phyloP scores from a whole-genome alignment of 2,329 filamentous ascomycete species.

The Trichoderma lentiforme region DNA sequence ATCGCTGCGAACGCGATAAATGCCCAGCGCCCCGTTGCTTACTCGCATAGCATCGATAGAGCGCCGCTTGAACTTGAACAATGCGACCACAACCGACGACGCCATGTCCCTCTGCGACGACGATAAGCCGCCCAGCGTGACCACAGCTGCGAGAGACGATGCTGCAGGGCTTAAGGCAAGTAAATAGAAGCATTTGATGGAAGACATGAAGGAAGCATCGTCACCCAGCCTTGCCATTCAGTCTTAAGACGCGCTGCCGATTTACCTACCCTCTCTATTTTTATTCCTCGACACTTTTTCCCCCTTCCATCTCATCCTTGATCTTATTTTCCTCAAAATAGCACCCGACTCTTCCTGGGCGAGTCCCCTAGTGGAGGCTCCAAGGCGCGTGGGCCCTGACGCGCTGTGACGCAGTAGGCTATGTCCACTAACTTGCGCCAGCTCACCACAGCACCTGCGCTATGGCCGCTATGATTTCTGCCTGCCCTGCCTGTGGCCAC shows the following conservation, averaged over 20 bases:
- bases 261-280: neutral
- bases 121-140: conserved; percentile 15
- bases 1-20: conserved; percentile 8
- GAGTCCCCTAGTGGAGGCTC: neutral
- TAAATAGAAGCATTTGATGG: neutral
- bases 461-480: neutral
- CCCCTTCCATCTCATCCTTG: neutral
- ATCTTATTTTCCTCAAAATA: neutral
- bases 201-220: neutral
- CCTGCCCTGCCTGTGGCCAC: neutral
- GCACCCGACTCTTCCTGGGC: neutral
- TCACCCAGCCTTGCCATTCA: neutral
- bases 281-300: neutral
- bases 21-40: neutral
- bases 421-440: conserved; percentile 8
- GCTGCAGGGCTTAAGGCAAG: conserved; percentile 10
- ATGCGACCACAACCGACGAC: conserved; percentile 7
- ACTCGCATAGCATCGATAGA: neutral
- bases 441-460: neutral
- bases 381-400: conserved; percentile 10
- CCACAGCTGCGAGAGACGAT: neutral
- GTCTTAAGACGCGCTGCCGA: neutral
- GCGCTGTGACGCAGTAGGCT: conserved; percentile 14
- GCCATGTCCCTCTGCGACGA: conserved; percentile 14
- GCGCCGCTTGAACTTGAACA: conserved; percentile 12